Percentiles rank a stretch among this genome's conserved stretches.
phyloP scores from a whole-genome alignment of 148 eudicot species.

The Cornus controversa region DNA sequence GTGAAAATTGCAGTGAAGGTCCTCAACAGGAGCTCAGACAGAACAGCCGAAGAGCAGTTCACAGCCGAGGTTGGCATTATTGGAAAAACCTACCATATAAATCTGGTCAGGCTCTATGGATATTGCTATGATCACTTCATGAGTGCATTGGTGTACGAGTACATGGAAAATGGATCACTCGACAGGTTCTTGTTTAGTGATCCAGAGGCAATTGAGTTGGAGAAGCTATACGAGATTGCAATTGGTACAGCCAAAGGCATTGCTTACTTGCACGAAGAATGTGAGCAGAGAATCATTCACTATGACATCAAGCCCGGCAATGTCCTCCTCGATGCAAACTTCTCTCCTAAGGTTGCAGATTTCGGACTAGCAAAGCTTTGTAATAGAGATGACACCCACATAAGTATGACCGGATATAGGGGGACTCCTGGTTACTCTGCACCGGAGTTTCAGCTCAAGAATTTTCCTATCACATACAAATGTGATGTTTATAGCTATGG shows the following conservation, averaged over 20 bases:
- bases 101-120: slow-evolving; percentile 1
- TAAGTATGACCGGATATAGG: not conserved
- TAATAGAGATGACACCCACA: slow-evolving; percentile 6
- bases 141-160: slow-evolving; percentile 7
- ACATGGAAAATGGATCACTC: slow-evolving; percentile 10
- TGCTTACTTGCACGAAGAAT: slow-evolving; percentile 10
- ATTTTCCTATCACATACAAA: not conserved
- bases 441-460: not conserved
- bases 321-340: not conserved
- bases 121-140: not conserved
- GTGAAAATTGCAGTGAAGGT: slow-evolving; percentile 21
- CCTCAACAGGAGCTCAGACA: slow-evolving; percentile 16
- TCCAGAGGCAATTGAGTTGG: not conserved
- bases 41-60: slow-evolving; percentile 23
- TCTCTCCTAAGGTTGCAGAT: slow-evolving; percentile 4
- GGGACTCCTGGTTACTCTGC: slow-evolving; percentile 8
- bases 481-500: slow-evolving; percentile 8
- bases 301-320: slow-evolving; percentile 12
- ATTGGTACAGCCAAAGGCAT: slow-evolving; percentile 12
- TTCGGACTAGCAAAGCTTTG: slow-evolving; percentile 10
- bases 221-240: not conserved
- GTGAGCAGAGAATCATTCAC: slow-evolving; percentile 1
- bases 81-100: slow-evolving; percentile 1
- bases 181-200: not conserved
- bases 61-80: slow-evolving; percentile 5